A percentile compares a stretch with the other conserved stretches of the same genome.
phyloP scores from a whole-genome alignment of 2,329 filamentous ascomycete genomes.

The Phyllosticta capitalensis region DNA sequence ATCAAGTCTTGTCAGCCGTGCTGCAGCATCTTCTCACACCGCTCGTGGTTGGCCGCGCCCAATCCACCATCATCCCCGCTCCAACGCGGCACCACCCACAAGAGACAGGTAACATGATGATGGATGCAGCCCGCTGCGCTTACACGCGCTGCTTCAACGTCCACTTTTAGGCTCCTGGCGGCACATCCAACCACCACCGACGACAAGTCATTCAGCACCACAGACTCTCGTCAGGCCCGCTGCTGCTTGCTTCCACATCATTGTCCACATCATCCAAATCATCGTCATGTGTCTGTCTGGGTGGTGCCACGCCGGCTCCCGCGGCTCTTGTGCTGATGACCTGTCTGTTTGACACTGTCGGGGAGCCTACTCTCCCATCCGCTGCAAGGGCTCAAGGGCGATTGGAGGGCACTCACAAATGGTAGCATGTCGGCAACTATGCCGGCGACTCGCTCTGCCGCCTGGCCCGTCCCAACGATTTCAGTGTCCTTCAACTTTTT shows the following conservation, averaged over 20 bases:
- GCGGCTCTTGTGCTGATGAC: neutral
- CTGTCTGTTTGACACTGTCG: slow-evolving; percentile 5
- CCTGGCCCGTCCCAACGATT: slow-evolving; percentile 50
- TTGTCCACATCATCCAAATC: neutral
- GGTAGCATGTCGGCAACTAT: slow-evolving; percentile 61
- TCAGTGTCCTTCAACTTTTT: slow-evolving; percentile 55
- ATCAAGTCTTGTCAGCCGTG: slow-evolving; percentile 3
- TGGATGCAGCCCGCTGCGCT: slow-evolving; percentile 1
- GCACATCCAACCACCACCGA: neutral
- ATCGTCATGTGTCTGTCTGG: neutral
- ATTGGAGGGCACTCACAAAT: slow-evolving; percentile 55
- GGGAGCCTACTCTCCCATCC: neutral
- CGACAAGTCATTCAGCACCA: neutral
- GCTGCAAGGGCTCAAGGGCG: neutral
- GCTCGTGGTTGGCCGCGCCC: slow-evolving; percentile 7
- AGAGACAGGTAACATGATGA: slow-evolving; percentile 10
- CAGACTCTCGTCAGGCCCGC: slow-evolving; percentile 3
- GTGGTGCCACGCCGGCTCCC: neutral
- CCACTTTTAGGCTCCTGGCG: slow-evolving; percentile 2
- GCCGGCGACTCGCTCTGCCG: slow-evolving; percentile 53
- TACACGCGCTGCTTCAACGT: neutral
- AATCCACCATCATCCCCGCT: slow-evolving; percentile 11
- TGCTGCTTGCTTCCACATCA: slow-evolving; percentile 2
- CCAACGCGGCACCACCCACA: slow-evolving; percentile 3
- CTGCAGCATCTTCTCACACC: neutral